A percentile compares a stretch with the other conserved stretches of the same genome.
Conservation (phyloP, 441 rosid species). For the Erodium moschatum region DNA sequence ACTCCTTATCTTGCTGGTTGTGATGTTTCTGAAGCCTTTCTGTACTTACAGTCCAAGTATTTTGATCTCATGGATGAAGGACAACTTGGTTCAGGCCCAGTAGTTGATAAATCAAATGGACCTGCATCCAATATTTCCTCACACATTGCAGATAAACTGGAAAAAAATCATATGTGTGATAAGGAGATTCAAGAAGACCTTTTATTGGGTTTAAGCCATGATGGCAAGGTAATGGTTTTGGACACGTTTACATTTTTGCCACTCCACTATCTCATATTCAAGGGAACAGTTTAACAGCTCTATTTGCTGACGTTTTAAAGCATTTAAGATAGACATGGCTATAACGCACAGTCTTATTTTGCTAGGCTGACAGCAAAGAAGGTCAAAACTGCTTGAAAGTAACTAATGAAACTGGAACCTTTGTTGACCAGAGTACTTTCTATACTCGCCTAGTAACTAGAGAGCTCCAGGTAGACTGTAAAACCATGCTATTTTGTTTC, state of each 20-base stretch:
- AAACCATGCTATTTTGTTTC: conserved; percentile 10
- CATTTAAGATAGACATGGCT: not conserved
- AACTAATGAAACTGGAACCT: conserved; percentile 17
- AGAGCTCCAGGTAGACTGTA: conserved; percentile 32
- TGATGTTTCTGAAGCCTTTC: no score
- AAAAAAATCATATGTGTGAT: conserved; percentile 15
- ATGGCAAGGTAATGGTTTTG: conserved; percentile 23
- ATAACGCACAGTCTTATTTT: conserved; percentile 5
- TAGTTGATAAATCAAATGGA: conserved; percentile 20
- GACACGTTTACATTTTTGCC: conserved; percentile 1
- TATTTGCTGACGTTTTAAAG: not conserved
- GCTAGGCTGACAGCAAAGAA: conserved; percentile 20
- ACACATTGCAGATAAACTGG: conserved; percentile 8
- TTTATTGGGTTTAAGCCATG: conserved; percentile 18
- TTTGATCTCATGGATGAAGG: no score
- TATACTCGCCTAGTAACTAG: conserved; percentile 19
- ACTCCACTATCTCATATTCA: not conserved
- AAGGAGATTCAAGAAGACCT: conserved; percentile 9
- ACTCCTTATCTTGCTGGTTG: no score
- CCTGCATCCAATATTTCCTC: conserved; percentile 15
- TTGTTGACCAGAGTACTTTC: conserved; percentile 15
- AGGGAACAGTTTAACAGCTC: conserved; percentile 4
- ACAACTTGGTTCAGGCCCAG: not conserved
- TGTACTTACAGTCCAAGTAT: no score
- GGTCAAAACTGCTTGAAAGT: conserved; percentile 20